phyloP scores from a whole-genome alignment of 2,329 filamentous ascomycete genomes.

The Nemania abortiva region DNA sequence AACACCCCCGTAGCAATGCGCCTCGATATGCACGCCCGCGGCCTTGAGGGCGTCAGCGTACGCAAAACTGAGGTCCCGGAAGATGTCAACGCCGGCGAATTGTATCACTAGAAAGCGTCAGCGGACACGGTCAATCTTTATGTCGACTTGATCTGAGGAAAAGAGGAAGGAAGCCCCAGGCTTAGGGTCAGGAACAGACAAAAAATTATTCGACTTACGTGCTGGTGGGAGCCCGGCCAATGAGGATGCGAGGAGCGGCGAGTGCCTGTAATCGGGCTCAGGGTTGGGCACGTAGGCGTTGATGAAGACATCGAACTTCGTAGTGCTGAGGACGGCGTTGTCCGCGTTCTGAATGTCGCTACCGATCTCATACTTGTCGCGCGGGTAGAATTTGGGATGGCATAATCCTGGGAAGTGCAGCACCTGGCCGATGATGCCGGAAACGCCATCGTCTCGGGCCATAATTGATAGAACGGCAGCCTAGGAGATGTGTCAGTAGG shows the following conservation, averaged over 20 bases:
- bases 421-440: slow-evolving; percentile 36
- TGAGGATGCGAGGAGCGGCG: slow-evolving; percentile 34
- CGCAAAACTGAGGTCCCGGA: slow-evolving; percentile 35
- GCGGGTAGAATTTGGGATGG: slow-evolving; percentile 35
- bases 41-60: slow-evolving; percentile 33
- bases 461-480: slow-evolving; percentile 24
- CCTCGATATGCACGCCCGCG: slow-evolving; percentile 28
- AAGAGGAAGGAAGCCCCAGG: background rate
- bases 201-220: slow-evolving; percentile 19
- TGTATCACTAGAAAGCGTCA: slow-evolving; percentile 28
- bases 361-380: slow-evolving; percentile 35
- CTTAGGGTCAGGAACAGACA: background rate
- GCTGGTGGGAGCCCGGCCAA: slow-evolving; percentile 31
- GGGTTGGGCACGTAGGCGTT: slow-evolving; percentile 28
- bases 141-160: background rate
- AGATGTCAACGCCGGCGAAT: slow-evolving; percentile 38
- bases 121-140: background rate
- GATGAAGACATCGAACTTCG: slow-evolving; percentile 25
- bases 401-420: slow-evolving; percentile 37
- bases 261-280: slow-evolving; percentile 32
- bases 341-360: slow-evolving; percentile 35
- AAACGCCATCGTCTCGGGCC: slow-evolving; percentile 28
- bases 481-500: slow-evolving; percentile 8
- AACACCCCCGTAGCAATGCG: slow-evolving; percentile 32
- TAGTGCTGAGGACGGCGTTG: slow-evolving; percentile 33